phyloP scores from a whole-genome alignment of 1,284 basidiomycete species.

The Apiotrichum domesticum region DNA sequence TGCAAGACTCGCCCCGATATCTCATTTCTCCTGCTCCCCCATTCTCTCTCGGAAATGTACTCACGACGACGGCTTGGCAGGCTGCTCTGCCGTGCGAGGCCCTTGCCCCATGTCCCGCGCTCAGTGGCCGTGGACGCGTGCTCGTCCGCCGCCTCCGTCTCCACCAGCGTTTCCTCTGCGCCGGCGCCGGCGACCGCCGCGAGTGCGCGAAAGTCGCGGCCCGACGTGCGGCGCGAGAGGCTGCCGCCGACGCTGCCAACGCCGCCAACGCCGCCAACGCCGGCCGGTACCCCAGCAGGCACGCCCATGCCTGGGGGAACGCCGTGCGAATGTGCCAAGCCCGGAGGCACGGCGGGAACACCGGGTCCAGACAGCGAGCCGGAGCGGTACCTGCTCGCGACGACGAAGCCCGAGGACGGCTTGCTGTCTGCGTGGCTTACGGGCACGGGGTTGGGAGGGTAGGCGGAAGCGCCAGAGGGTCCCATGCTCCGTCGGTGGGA shows the following conservation, averaged over 20 bases:
- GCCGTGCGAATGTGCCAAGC: background rate
- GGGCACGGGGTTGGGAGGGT: background rate
- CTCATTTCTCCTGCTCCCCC: too few relatives aligned
- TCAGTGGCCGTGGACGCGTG: conserved; percentile 22
- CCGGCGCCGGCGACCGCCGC: conserved; percentile 3
- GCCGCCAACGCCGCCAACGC: background rate
- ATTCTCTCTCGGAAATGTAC: conserved; percentile 5
- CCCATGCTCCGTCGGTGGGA: conserved; percentile 10
- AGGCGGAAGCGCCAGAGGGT: background rate
- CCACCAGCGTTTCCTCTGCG: conserved; percentile 21
- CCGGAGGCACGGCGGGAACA: background rate
- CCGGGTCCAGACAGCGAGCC: conserved; percentile 9
- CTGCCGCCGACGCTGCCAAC: background rate
- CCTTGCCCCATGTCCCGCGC: conserved; percentile 30
- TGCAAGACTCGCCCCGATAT: too few relatives aligned
- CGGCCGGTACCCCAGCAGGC: background rate
- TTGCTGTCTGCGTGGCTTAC: background rate
- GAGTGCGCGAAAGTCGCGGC: conserved; percentile 11
- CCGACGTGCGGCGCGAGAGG: conserved; percentile 21
- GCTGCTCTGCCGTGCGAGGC: conserved; percentile 37
- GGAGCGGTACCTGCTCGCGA: conserved; percentile 8
- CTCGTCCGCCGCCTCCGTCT: conserved; percentile 26
- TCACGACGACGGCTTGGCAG: conserved; percentile 37
- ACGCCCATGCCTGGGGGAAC: conserved; percentile 1
- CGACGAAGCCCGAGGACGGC: conserved; percentile 5